A percentile compares a stretch with the other conserved stretches of the same genome.
These are phyloP conservation scores for Jacaranda mimosifolia DNA, from an alignment of 257 asterid genomes.

Conservation along the genomic window DNA sequence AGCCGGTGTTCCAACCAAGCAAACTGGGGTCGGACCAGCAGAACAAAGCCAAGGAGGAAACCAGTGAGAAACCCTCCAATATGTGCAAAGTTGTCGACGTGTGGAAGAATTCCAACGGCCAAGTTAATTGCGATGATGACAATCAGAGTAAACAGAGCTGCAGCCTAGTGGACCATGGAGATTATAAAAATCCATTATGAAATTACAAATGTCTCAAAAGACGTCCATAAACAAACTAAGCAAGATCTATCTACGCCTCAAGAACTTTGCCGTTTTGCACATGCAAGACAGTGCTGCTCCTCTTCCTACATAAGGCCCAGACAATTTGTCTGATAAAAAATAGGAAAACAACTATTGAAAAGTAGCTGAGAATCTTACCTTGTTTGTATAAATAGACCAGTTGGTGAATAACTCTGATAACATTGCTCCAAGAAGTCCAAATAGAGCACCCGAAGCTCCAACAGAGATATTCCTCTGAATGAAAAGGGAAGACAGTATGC, in stretches of 20 bases:
- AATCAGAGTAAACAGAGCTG: slow-evolving; percentile 85
- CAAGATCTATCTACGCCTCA: background rate
- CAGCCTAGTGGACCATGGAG: slow-evolving; percentile 54
- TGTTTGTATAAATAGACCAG: slow-evolving; percentile 89
- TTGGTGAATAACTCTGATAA: slow-evolving; percentile 83
- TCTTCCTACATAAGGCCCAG: background rate
- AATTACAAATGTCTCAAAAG: background rate
- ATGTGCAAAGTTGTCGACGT: slow-evolving; percentile 90
- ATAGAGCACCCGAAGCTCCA: slow-evolving; percentile 95
- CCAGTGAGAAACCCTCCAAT: slow-evolving; percentile 88
- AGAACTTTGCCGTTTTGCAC: background rate
- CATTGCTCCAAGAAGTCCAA: slow-evolving; percentile 98
- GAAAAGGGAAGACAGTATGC: slow-evolving; percentile 79
- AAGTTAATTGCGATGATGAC: slow-evolving; percentile 70
- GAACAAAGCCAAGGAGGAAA: slow-evolving; percentile 79
- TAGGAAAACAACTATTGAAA: background rate
- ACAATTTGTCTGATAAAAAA: background rate
- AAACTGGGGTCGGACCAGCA: slow-evolving; percentile 82
- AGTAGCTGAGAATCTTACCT: slow-evolving; percentile 49
- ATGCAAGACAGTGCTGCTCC: background rate
- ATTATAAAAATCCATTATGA: background rate
- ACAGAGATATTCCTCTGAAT: slow-evolving; percentile 81
- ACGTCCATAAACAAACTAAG: background rate
- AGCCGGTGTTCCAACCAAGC: slow-evolving; percentile 73
- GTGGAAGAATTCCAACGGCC: slow-evolving; percentile 88